Base-by-base conservation (phyloP, 495 filamentous ascomycete genomes). In the Aspergillus homomorphus region DNA sequence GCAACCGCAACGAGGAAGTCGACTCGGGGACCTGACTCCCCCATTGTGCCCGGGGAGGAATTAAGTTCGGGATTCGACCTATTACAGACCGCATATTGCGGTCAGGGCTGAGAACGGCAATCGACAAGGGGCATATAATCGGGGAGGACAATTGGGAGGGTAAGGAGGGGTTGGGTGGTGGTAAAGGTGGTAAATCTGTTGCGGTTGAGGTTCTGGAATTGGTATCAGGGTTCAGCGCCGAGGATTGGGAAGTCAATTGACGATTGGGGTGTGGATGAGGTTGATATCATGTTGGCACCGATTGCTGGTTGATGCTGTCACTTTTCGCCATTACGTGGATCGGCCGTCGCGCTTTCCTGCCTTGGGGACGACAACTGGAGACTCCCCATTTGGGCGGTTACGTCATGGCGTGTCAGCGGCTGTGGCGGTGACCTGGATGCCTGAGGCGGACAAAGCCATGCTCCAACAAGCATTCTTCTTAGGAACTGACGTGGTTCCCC, bases 401-500 rank as follows among this genome's bases (percentile, higher is more conserved):
- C 59, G 62, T 64, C 62, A 64, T 64, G 56, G 51, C 61, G 54
- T 61, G 38, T 64, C 62, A 64, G 62, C 62, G 49, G 55, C 38
- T 38, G 33, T 38, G 33, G 33, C 33, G 10, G 12, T 38, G 15
- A 7, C 4, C 4, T 38, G 8, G 8, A 5, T 38, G 33, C 33
- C 33, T 38, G 7, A 38, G 33, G 33, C 33, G 8, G 33, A n/a
- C 6, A 38, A 38, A 12, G 4, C 10, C 33, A 38, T 38, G 10
- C 33, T 38, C 33, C 12, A 2, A 14, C 12, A 7, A 38, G 10
- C 33, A 38, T 2, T 12, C 5, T 3, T 3, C 9, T 3, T 4
- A 28, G 26, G 26, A 28, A 28, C 26, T 4, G 3, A 28, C 26
- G 3, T 4, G 9, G 26, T 28, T 3, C 9, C 26, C 26, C 26